Evolutionary conservation across 441 rosid species (phyloP).

Genomic region (Aquilaria agallochum): DNA sequence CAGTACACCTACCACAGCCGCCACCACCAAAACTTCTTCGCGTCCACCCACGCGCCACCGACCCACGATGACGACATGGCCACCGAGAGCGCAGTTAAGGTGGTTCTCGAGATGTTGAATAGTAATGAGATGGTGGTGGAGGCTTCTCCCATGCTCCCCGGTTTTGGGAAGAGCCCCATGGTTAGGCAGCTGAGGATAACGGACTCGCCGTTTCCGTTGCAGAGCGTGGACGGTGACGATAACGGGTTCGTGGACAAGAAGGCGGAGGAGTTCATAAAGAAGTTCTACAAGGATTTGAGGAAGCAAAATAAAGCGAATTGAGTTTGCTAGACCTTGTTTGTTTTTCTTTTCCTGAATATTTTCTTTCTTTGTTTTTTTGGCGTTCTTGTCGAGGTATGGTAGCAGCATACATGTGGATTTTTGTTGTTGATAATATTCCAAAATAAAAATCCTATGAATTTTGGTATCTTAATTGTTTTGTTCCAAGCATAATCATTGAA

Average conservation of each 20-base stretch:
- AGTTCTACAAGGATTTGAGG: constrained; percentile 59
- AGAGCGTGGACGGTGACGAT: constrained; percentile 36
- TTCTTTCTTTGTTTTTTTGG: constrained; percentile 1
- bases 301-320: constrained; percentile 32
- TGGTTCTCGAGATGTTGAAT: constrained; percentile 55
- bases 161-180: constrained; percentile 68
- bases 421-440: constrained; percentile 7
- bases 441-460: constrained; percentile 1
- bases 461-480: not conserved
- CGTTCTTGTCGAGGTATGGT: not conserved
- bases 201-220: constrained; percentile 87
- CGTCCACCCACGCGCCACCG: constrained; percentile 57
- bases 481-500: not conserved
- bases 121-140: constrained; percentile 24
- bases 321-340: not conserved
- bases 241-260: constrained; percentile 57
- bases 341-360: not conserved
- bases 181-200: constrained; percentile 80
- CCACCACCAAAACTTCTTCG: constrained; percentile 38
- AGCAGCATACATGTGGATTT: not conserved
- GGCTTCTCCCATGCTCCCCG: constrained; percentile 71
- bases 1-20: not conserved
- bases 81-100: constrained; percentile 34
- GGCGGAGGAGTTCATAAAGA: constrained; percentile 79
- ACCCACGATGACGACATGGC: constrained; percentile 47